A percentile compares a stretch with the other conserved stretches of the same genome.
Conservation (phyloP, 805 yeast genomes). For the Wickerhamomyces pijperi region DNA sequence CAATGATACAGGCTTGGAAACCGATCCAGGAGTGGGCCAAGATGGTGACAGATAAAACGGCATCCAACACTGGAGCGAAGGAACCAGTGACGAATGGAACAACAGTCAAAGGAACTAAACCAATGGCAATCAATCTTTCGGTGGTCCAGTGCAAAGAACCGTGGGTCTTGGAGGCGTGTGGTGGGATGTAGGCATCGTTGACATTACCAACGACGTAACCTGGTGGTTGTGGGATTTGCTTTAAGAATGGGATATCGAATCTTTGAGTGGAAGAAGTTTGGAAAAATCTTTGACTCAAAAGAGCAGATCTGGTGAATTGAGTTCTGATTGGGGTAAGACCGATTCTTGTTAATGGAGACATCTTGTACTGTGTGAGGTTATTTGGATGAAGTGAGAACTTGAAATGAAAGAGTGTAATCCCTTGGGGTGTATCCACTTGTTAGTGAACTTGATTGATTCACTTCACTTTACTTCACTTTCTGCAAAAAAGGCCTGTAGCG, state of each 20-base stretch:
- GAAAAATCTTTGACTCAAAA: slow-evolving; percentile 3
- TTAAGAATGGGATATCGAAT: slow-evolving; percentile 37
- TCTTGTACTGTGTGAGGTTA: background rate
- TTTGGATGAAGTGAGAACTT: background rate
- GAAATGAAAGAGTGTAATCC: too few species aligned
- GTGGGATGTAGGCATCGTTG: slow-evolving; percentile 74
- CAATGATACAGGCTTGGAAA: slow-evolving; percentile 82
- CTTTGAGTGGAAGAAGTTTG: slow-evolving; percentile 21
- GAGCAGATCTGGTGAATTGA: slow-evolving; percentile 2
- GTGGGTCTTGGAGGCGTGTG: slow-evolving; percentile 49
- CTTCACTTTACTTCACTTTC: too few species aligned
- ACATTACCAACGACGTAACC: slow-evolving; percentile 89
- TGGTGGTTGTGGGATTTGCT: slow-evolving; percentile 69
- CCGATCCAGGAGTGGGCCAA: slow-evolving; percentile 80
- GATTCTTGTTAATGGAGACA: slow-evolving; percentile 5
- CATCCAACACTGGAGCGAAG: slow-evolving; percentile 59
- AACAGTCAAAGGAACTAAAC: slow-evolving; percentile 66
- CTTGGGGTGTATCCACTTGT: too few species aligned
- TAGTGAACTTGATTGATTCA: too few species aligned
- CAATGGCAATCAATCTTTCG: slow-evolving; percentile 61
- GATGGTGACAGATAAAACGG: slow-evolving; percentile 52
- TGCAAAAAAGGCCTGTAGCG: background rate
- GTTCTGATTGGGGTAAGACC: slow-evolving; percentile 5
- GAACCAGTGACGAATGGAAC: slow-evolving; percentile 73
- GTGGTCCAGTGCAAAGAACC: slow-evolving; percentile 94